These are phyloP conservation scores for Saccharomyces hybrid DNA, from an alignment of 1,139 yeast species.

Conservation along the genomic window DNA sequence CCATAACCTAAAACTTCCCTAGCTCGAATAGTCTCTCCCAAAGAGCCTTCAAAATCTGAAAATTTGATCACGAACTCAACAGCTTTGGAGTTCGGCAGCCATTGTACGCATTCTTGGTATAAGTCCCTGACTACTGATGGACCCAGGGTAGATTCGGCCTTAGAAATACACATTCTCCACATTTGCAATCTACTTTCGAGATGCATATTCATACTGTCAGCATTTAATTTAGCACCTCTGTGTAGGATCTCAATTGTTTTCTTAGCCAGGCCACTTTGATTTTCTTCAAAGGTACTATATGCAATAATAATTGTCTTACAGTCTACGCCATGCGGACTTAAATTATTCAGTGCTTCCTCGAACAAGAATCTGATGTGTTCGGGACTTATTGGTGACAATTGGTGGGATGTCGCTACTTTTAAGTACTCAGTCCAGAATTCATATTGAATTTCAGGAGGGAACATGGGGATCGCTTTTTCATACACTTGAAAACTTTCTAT, in stretches of 20 bases:
- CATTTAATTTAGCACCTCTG: slow-evolving; percentile 40
- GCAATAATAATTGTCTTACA: slow-evolving; percentile 43
- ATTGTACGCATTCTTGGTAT: slow-evolving; percentile 24
- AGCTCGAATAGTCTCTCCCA: slow-evolving; percentile 38
- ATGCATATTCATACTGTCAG: slow-evolving; percentile 3
- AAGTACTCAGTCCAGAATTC: slow-evolving; percentile 72
- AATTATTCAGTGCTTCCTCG: slow-evolving; percentile 49
- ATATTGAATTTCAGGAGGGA: slow-evolving; percentile 55
- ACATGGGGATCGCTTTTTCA: slow-evolving; percentile 58
- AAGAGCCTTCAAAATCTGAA: slow-evolving; percentile 27
- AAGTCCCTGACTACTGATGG: slow-evolving; percentile 14
- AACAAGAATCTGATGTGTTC: slow-evolving; percentile 70
- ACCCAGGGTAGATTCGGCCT: slow-evolving; percentile 14
- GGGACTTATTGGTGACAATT: slow-evolving; percentile 29
- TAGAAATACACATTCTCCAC: slow-evolving; percentile 21
- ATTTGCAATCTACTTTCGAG: slow-evolving; percentile 14
- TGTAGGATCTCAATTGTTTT: slow-evolving; percentile 40
- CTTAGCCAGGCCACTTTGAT: slow-evolving; percentile 37
- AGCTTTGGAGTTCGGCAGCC: slow-evolving; percentile 21
- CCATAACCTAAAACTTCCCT: slow-evolving; percentile 51
- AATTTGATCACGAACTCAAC: slow-evolving; percentile 19
- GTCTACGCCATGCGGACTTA: slow-evolving; percentile 42
- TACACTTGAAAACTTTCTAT: slow-evolving; percentile 55
- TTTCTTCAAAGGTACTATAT: slow-evolving; percentile 58
- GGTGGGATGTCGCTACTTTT: slow-evolving; percentile 35